Base-by-base conservation (phyloP, 495 filamentous ascomycete genomes). In the Tuber microsphaerosporum region DNA sequence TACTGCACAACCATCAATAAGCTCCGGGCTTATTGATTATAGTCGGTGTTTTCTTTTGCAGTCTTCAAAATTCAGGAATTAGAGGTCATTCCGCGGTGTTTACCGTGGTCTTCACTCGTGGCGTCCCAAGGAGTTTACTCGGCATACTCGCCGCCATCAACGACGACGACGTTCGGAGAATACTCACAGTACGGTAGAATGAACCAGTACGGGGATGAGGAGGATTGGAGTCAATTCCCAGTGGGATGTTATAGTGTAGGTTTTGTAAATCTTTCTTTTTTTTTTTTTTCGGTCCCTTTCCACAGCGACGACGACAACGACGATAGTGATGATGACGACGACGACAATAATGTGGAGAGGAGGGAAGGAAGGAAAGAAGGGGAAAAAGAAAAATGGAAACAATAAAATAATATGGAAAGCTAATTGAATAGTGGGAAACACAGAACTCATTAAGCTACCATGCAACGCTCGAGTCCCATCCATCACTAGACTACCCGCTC, bases 11-110 rank as follows among this genome's bases (percentile, higher is more conserved):
- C 56, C 56, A 65, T 65, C 56, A 65, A 65, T 65, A 65, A 65
- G 56, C 56, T 31, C 5, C 56, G 56, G 56, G 77, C 76, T 79
- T 79, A 79, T 70, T 79, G 77, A 61, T 72, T 77, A 70, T 79
- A 71, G 68, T 74, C 77, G 51, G 69, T 61, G 73, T 75, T 72
- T 75, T 69, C 77, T 70, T 71, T 43, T 51, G 81, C 81, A 77
- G 76, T 74, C 41, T 76, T 79, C 80, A 82, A 81, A 82, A 82
- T 82, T 82, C 80, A 82, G 80, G 80, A 82, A 81, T 70, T 82
- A 71, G 80, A 82, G 76, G 80, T 81, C 76, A 79, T 82, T 77
- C 80, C 80, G 76, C 80, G 80, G 80, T 82, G 79, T 81, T 71
- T 82, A 79, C 79, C 79, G 80, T 81, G 79, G 80, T 75, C 79